phyloP scores from a whole-genome alignment of 108 stramenopile species.

The Phaeodactylum tricornutum region DNA sequence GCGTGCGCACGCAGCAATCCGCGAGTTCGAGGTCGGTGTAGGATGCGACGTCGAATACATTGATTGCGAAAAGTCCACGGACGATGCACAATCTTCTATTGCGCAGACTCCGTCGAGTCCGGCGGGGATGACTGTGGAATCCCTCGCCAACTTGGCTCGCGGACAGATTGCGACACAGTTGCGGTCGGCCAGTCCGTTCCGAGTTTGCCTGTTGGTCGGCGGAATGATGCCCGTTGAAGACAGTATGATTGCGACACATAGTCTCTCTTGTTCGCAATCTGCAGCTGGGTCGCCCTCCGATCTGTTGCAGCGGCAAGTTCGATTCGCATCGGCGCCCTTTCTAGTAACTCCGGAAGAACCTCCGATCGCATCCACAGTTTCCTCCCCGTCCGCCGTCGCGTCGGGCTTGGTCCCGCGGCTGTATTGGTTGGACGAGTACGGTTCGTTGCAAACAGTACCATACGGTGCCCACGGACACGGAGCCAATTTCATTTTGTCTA shows the following conservation, averaged over 20 bases:
- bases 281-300: too few species aligned
- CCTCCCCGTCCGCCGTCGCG: not conserved
- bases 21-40: conserved; percentile 52
- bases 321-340: too few species aligned
- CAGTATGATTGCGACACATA: too few species aligned
- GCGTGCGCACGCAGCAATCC: conserved; percentile 29
- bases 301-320: too few species aligned
- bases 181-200: conserved; percentile 29
- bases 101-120: not conserved
- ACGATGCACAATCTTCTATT: not conserved
- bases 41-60: conserved; percentile 48
- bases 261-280: too few species aligned
- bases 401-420: conserved; percentile 28
- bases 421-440: conserved; percentile 75
- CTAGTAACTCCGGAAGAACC: too few species aligned
- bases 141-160: conserved; percentile 55
- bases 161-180: conserved; percentile 28
- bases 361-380: not conserved
- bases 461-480: conserved; percentile 72
- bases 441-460: conserved; percentile 48
- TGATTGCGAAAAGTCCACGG: not conserved
- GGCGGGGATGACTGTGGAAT: conserved; percentile 40
- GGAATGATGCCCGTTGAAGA: conserved; percentile 33
- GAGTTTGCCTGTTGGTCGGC: conserved; percentile 52
- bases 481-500: conserved; percentile 53